Evolutionary conservation across 352 stramenopile genomes (phyloP).

Genomic region (Phytophthora capsici): DNA sequence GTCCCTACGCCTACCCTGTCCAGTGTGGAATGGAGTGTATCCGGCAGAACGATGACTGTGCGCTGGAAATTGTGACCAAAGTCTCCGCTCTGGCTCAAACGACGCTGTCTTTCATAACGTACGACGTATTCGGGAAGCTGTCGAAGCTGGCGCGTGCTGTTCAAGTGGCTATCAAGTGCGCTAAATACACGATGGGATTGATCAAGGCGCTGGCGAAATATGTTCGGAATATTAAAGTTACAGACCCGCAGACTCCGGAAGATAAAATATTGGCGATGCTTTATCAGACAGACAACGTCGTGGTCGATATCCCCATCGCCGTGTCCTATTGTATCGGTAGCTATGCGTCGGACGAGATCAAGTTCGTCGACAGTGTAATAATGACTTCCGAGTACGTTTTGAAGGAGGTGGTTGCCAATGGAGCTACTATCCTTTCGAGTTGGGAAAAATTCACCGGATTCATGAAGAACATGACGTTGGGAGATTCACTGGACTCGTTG

Average conservation of each 20-base stretch:
- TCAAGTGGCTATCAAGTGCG: conserved; percentile 43
- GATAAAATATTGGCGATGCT: conserved; percentile 48
- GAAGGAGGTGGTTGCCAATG: conserved; percentile 41
- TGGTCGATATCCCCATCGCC: conserved; percentile 54
- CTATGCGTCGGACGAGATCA: conserved; percentile 35
- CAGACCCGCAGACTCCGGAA: conserved; percentile 32
- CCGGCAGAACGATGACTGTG: conserved; percentile 47
- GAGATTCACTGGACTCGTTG: conserved; percentile 20
- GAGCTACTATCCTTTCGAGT: conserved; percentile 37
- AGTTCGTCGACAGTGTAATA: conserved; percentile 40
- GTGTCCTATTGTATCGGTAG: conserved; percentile 50
- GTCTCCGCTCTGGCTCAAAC: conserved; percentile 35
- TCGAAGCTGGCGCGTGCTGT: conserved; percentile 25
- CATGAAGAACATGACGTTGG: conserved; percentile 40
- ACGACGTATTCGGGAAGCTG: conserved; percentile 37
- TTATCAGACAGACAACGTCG: conserved; percentile 49
- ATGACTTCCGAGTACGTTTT: conserved; percentile 42
- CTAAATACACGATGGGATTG: conserved; percentile 43
- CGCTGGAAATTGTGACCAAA: conserved; percentile 37
- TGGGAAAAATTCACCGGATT: conserved; percentile 35
- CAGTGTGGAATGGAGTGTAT: conserved; percentile 53
- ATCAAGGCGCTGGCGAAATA: conserved; percentile 46
- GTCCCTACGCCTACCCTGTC: conserved; percentile 48
- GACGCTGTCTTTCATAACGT: conserved; percentile 22
- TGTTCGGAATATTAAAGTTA: conserved; percentile 36